These are phyloP conservation scores for Ceratocystis ficicola DNA, from an alignment of 2,329 filamentous ascomycete species.

Conservation along the genomic window DNA sequence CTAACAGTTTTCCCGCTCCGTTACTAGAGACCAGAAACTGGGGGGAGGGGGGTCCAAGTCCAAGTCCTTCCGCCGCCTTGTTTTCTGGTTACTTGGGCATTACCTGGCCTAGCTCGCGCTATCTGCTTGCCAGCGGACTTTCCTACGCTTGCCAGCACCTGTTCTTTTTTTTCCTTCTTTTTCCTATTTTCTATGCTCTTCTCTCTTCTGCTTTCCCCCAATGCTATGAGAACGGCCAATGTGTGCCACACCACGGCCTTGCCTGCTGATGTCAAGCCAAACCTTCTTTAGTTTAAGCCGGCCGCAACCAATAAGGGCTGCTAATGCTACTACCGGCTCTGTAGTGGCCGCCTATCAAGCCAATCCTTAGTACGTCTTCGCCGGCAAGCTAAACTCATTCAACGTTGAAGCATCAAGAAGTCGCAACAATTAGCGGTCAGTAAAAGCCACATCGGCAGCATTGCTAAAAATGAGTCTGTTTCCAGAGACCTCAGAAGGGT, in stretches of 20 bases:
- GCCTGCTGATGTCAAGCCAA: no score
- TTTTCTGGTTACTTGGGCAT: slow-evolving; percentile 1
- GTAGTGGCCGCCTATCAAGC: no score
- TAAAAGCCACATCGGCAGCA: not conserved
- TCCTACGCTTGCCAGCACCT: not conserved
- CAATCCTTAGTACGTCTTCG: no score
- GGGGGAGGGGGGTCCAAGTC: slow-evolving; percentile 5
- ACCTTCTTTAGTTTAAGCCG: no score
- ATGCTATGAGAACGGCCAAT: not conserved
- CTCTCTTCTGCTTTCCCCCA: not conserved
- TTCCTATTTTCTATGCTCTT: not conserved
- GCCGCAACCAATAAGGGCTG: no score
- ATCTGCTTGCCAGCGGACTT: not conserved
- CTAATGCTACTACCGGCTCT: no score
- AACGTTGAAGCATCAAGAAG: no score
- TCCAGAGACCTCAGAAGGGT: not conserved
- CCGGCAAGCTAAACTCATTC: no score
- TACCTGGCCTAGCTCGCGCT: not conserved
- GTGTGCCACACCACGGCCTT: not conserved
- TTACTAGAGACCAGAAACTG: slow-evolving; percentile 6
- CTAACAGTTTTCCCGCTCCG: slow-evolving; percentile 11
- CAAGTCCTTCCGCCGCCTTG: slow-evolving; percentile 4
- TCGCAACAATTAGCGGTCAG: no score
- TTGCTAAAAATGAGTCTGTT: not conserved
- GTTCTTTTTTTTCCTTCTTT: not conserved